Conservation (phyloP, 495 filamentous ascomycete genomes). For the Amphirosellinia nigrospora region DNA sequence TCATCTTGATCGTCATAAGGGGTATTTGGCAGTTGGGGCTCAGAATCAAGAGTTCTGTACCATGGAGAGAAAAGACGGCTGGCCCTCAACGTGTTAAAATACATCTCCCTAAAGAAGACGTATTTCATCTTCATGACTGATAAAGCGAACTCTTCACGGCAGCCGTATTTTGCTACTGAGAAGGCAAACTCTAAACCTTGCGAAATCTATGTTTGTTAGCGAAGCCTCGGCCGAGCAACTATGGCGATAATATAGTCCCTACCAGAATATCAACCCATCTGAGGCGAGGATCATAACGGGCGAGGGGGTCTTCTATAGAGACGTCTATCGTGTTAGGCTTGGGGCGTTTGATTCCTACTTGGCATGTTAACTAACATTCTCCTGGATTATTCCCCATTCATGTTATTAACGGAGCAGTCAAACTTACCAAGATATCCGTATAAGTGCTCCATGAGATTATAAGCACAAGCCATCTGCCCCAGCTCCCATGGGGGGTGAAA, state of each 20-base stretch:
- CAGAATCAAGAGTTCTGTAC: neutral
- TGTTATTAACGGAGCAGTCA: neutral
- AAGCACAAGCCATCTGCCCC: neutral
- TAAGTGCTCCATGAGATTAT: neutral
- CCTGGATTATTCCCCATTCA: neutral
- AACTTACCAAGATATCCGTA: neutral
- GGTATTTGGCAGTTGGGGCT: neutral
- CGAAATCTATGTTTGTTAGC: neutral
- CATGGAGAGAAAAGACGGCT: neutral
- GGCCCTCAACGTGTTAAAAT: neutral
- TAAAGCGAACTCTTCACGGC: neutral
- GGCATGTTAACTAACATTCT: neutral
- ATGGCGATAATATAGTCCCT: neutral
- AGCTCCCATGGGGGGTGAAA: neutral
- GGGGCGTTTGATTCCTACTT: neutral
- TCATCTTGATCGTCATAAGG: neutral
- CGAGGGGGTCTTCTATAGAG: neutral
- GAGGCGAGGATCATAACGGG: too few species aligned
- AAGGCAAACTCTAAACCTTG: neutral
- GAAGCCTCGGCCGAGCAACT: neutral
- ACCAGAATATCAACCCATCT: conserved; percentile 3
- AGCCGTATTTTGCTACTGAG: neutral
- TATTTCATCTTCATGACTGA: neutral
- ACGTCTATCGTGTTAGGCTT: neutral
- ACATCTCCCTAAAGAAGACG: neutral